Evolutionary conservation across 2,329 filamentous ascomycete genomes (phyloP).

Genomic region (Cladosporium oxysporum): DNA sequence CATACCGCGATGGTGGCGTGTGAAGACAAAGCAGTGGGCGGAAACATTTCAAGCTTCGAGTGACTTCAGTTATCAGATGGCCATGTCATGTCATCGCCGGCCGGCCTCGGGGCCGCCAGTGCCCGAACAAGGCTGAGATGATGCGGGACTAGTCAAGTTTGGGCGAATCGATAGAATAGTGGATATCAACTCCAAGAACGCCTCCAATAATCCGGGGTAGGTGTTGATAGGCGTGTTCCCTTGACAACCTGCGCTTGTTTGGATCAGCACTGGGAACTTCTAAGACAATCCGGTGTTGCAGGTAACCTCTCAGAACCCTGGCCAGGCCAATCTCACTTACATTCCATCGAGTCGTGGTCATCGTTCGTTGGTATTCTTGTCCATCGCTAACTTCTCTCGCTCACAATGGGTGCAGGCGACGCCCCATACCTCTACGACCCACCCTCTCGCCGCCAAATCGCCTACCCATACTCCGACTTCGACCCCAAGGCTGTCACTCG

Average conservation of each 20-base stretch:
- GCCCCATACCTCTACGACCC: conserved; percentile 75
- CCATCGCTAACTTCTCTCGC: conserved; percentile 15
- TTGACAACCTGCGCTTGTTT: background rate
- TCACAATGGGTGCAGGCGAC: conserved; percentile 28
- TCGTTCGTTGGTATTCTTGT: background rate
- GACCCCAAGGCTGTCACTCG: conserved; percentile 85
- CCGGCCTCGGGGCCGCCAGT: conserved; percentile 15
- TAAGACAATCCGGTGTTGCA: conserved; percentile 9
- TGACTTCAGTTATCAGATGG: conserved; percentile 15
- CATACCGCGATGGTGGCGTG: conserved; percentile 8
- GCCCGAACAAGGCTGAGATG: conserved; percentile 9
- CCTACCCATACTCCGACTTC: conserved; percentile 61
- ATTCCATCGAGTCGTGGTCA: conserved; percentile 1
- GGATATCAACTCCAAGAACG: conserved; percentile 4
- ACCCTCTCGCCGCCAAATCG: conserved; percentile 54
- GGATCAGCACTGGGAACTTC: background rate
- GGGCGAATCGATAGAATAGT: conserved; percentile 8
- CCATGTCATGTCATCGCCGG: conserved; percentile 13
- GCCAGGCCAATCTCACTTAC: conserved; percentile 5
- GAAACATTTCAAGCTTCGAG: conserved; percentile 12
- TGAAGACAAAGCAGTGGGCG: background rate
- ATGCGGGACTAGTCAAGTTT: conserved; percentile 6
- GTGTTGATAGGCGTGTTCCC: background rate
- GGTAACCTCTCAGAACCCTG: background rate
- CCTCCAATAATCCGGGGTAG: background rate